A percentile compares a stretch with the other conserved stretches of the same genome.
These are phyloP conservation scores for Penicillium soppii DNA, from an alignment of 495 filamentous ascomycete species.

Conservation along the genomic window DNA sequence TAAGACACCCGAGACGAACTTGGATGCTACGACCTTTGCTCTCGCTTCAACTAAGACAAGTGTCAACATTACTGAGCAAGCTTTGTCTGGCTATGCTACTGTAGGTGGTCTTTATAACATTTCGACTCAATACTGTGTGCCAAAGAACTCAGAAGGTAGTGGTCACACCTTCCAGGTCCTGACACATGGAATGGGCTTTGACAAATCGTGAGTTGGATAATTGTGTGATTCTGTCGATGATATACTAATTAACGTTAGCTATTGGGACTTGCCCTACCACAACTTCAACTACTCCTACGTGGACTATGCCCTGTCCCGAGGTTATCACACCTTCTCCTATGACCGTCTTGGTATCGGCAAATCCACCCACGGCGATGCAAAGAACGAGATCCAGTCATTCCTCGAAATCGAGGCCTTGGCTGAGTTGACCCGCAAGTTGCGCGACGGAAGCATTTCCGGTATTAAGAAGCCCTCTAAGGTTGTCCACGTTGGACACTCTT, in stretches of 20 bases:
- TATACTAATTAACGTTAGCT: constrained; percentile 26
- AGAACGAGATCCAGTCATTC: constrained; percentile 51
- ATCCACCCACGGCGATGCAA: constrained; percentile 54
- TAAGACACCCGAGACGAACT: constrained; percentile 28
- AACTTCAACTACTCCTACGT: constrained; percentile 50
- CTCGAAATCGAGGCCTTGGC: constrained; percentile 52
- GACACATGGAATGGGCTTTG: constrained; percentile 57
- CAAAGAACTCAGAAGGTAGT: constrained; percentile 5
- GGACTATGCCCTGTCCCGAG: constrained; percentile 48
- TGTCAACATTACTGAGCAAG: constrained; percentile 30
- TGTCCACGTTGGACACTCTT: constrained; percentile 55
- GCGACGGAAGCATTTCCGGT: constrained; percentile 30
- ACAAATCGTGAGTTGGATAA: constrained; percentile 12
- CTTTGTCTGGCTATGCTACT: constrained; percentile 29
- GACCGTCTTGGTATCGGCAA: constrained; percentile 60
- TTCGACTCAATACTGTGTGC: constrained; percentile 33
- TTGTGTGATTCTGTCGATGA: neutral
- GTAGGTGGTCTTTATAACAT: constrained; percentile 34
- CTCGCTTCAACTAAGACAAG: constrained; percentile 34
- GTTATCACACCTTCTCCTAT: constrained; percentile 53
- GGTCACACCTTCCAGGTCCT: constrained; percentile 48
- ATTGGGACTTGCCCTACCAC: constrained; percentile 59
- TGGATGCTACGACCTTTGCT: constrained; percentile 38
- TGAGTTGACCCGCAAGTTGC: constrained; percentile 47
- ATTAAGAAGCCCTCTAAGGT: constrained; percentile 43